Conservation (phyloP, 164 flowering plant genomes). For the Aristolochia californica region DNA sequence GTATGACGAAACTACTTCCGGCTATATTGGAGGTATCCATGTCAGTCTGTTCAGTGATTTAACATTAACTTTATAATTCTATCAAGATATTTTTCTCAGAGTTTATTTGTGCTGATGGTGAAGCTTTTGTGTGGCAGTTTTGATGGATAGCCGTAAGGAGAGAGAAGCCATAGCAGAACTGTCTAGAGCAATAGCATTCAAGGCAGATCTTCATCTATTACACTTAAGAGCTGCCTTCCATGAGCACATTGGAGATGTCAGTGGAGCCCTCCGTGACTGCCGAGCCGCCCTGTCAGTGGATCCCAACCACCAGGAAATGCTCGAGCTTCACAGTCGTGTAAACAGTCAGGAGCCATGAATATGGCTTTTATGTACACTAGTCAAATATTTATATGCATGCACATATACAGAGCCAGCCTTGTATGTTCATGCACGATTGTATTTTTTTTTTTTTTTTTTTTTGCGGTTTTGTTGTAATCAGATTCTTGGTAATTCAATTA, state of each 20-base stretch:
- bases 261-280: conserved; percentile 79
- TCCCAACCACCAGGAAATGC: conserved; percentile 91
- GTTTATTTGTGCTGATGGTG: background rate
- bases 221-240: conserved; percentile 93
- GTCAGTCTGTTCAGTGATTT: too few relatives aligned
- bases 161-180: conserved; percentile 89
- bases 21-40: too few relatives aligned
- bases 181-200: conserved; percentile 87
- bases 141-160: conserved; percentile 93
- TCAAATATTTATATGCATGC: background rate
- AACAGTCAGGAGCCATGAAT: conserved; percentile 67
- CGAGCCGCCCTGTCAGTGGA: conserved; percentile 94
- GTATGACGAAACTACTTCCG: too few relatives aligned
- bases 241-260: conserved; percentile 72
- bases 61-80: too few relatives aligned
- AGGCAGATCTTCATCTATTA: conserved; percentile 91
- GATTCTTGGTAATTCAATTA: too few relatives aligned
- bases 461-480: too few relatives aligned
- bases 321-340: conserved; percentile 86
- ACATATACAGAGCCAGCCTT: too few relatives aligned
- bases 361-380: conserved; percentile 12
- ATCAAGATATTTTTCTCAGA: too few relatives aligned
- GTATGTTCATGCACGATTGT: too few relatives aligned
- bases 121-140: conserved; percentile 32
- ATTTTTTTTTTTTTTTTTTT: too few relatives aligned